Evolutionary conservation across 345 rosid species (phyloP), one percentile per base, ranked within the genome.

Genomic region (Laguncularia racemosa): DNA sequence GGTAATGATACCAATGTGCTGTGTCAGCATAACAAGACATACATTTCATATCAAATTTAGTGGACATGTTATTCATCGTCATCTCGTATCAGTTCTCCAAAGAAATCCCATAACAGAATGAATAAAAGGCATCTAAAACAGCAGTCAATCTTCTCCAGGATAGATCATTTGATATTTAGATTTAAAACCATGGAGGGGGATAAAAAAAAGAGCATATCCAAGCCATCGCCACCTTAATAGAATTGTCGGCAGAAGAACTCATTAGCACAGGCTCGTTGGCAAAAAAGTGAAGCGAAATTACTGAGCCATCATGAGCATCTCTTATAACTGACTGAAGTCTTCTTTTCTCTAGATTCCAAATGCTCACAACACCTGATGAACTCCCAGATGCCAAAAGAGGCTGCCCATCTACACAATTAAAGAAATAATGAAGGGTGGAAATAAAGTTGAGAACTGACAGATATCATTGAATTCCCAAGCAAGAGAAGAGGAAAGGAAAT

Each of bases 251-350:
- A 60, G 97, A 84, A 53, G 97, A 73, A 64, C 99, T 93, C 90
- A 93, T 82, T 48, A 93, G 76, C 63, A 93, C 97, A 64, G 99
- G 99, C 67, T 93, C 97, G 72, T 87, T 87, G 19, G 97, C 97
- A 20, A 93, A 82, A 68, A 89, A 93, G 67, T 84, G 88, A 73
- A 93, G 72, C 46, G 96, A 82, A 68, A 81, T 67, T 58, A 93
- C 64, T 46, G 97, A 76, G 67, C 74, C 82, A 63, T 93, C 95
- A 81, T 93, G 97, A 66, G 99, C 99, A 69, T 93, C 97, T 65
- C 83, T 79, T 40, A 93, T 73, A 55, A 93, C 87, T 4, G 99
- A 79, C 62, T 89, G 90, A 33, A 89, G 96, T 78, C 88, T 82
- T 72, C 78, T 79, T 71, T 93, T 93, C 65, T 85, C 88, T 49